Base-by-base conservation (phyloP, 2,329 filamentous ascomycete genomes). In the Xylariaceae sp. region DNA sequence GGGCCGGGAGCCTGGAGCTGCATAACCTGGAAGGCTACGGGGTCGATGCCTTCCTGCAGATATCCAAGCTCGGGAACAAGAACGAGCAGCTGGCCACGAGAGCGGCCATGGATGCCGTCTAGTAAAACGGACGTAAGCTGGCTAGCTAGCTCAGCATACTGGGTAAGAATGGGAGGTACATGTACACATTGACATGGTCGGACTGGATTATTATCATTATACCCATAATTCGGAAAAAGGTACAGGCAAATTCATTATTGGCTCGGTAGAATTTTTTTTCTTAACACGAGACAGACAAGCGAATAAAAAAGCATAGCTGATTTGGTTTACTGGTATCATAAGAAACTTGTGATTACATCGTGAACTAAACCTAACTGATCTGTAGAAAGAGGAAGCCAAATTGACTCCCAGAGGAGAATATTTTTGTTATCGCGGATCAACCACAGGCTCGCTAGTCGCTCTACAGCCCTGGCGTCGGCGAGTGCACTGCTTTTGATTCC, bases 1-100 rank as follows among this genome's bases (percentile, higher is more conserved):
- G 95, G 95, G 95, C 95, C 2, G 95, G 95, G 20, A 95, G 85
- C 66, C 77, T 99, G 7, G 90, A 96, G 67, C 74, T 98, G 56
- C 93, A 98, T 71, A 97, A 90, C 68, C 77, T 99, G 7, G 93
- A 97, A 70, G 96, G 95, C 0, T 98, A 97, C 71, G 95, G 95
- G 14, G 91, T 96, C 6, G 95, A 99, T 76, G 93, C 90, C 0
- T 99, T 99, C 70, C 76, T 99, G 61, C 93, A 98, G 71, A 96
- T 99, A 57, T 96, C 91, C 4, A 96, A 96, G 72, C 80, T 99
- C 54, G 95, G 95, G 19, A 99, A 99, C 73, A 97, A 96, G 80
- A 97, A 98, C 70, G 95, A 99, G 78, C 91, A 96, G 73, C 80
- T 99, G 59, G 91, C 83, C 2, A 91, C 86, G 23, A 79, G 89